Evolutionary conservation across 208 protist species (phyloP).

Genomic region (Phytomonas sp.): DNA sequence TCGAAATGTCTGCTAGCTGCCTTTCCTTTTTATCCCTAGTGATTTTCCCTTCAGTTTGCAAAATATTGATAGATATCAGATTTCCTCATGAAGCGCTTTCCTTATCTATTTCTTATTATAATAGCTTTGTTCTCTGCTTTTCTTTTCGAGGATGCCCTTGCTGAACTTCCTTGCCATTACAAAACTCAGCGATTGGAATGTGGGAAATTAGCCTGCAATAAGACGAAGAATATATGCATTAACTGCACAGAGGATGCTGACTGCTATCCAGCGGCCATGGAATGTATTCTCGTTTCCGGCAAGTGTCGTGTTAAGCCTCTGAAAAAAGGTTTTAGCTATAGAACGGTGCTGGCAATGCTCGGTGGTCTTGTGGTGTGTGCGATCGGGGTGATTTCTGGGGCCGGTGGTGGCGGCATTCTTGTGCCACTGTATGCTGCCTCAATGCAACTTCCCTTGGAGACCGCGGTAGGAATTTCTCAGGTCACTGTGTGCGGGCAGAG

Average conservation of each 20-base stretch:
- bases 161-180: constrained; percentile 22
- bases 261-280: constrained; percentile 60
- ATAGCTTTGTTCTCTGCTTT: constrained; percentile 13
- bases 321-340: constrained; percentile 17
- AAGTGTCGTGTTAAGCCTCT: constrained; percentile 40
- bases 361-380: constrained; percentile 47
- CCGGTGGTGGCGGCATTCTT: constrained; percentile 81
- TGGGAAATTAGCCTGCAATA: constrained; percentile 46
- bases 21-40: constrained; percentile 1
- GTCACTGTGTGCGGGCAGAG: constrained; percentile 79
- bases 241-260: constrained; percentile 31
- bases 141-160: constrained; percentile 4
- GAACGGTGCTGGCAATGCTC: constrained; percentile 37
- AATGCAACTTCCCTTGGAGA: constrained; percentile 48
- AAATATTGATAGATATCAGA: constrained; percentile 2
- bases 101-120: constrained; percentile 1
- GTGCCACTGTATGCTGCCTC: constrained; percentile 65
- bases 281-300: constrained; percentile 23
- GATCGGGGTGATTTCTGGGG: constrained; percentile 65
- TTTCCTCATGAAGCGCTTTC: background rate
- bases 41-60: background rate
- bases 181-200: constrained; percentile 63
- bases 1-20: background rate
- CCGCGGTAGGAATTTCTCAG: constrained; percentile 70
- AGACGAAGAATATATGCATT: constrained; percentile 26